These are phyloP conservation scores for Tilletia indica DNA, from an alignment of 1,284 basidiomycete species.

Conservation along the genomic window DNA sequence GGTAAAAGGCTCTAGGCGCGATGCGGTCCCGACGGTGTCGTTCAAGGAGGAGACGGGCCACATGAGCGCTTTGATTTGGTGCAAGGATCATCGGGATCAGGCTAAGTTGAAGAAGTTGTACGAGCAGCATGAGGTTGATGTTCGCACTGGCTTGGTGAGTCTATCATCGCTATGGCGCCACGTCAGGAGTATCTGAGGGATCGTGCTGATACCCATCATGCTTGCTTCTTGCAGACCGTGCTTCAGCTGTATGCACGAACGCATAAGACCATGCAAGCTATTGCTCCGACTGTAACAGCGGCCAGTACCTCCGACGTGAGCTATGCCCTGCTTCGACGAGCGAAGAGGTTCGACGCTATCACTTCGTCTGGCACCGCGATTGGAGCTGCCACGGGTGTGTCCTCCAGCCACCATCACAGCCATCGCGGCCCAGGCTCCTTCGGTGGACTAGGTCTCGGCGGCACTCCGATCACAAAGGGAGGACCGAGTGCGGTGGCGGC, in stretches of 20 bases:
- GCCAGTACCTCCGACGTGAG: background rate
- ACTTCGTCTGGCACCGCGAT: background rate
- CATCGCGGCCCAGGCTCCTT: background rate
- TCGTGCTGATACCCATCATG: slow-evolving; percentile 13
- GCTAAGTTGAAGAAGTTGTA: slow-evolving; percentile 67
- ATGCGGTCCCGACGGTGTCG: slow-evolving; percentile 65
- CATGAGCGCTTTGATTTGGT: slow-evolving; percentile 77
- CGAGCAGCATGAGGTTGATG: slow-evolving; percentile 77
- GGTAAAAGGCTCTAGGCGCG: slow-evolving; percentile 59
- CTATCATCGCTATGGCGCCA: background rate
- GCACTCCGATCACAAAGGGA: background rate
- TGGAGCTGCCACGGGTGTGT: background rate
- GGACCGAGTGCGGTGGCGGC: slow-evolving; percentile 10
- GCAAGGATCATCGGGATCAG: slow-evolving; percentile 71
- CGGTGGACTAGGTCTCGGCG: no score
- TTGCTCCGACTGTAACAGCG: background rate
- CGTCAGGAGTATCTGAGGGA: background rate
- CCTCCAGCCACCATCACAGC: background rate
- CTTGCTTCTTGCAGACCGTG: slow-evolving; percentile 65
- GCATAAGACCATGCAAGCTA: slow-evolving; percentile 71
- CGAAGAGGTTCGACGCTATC: slow-evolving; percentile 2
- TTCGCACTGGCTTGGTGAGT: slow-evolving; percentile 71
- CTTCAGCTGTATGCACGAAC: slow-evolving; percentile 77
- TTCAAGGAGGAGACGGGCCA: slow-evolving; percentile 83
- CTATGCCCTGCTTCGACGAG: slow-evolving; percentile 8